Evolutionary conservation across 176 grass and related monocot species (phyloP), one percentile per base, ranked within the genome.

Genomic region (Triticum turgidum): DNA sequence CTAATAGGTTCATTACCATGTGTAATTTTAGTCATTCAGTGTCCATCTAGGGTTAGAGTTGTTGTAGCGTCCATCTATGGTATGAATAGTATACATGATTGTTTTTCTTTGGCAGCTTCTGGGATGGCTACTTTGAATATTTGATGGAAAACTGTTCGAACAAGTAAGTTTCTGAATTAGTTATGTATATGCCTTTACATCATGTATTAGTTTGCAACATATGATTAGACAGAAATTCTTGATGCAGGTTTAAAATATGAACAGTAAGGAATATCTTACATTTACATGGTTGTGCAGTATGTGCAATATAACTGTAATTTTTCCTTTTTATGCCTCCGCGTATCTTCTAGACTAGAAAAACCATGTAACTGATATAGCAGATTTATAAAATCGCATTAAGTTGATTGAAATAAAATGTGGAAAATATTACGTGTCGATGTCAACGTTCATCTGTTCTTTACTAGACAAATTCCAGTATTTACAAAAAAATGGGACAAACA

Each of bases 71-170:
- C 51, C 51, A 54, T 54, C 51, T 56, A 59, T 88, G 42, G 21
- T 47, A 74, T 74, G 71, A 47, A 63, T 65, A 27, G 61, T 39
- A 74, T 44, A 65, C 58, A 76, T 77, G 65, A 81, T 30, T 84
- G 12, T 47, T 27, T 73, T 92, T 88, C 63, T 91, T 35, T 92
- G 92, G 77, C 92, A 99, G 97, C 27, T 99, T 99, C 85, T 99
- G 97, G 97, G 97, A 99, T 92, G 92, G 86, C 61, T 99, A 99
- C 77, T 99, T 96, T 81, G 97, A 99, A 82, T 99, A 99, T 78
- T 92, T 94, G 82, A 96, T 99, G 92, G 97, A 99, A 66, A 93
- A 88, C 83, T 95, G 77, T 87, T 90, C 89, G 7, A 99, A 96
- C 80, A 96, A 99, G 97, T 99, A 96, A 72, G 90, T 87, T 82